Evolutionary conservation across 352 stramenopile genomes (phyloP), one percentile per base, ranked within the genome.

Genomic region (Elongisporangium anandrum): DNA sequence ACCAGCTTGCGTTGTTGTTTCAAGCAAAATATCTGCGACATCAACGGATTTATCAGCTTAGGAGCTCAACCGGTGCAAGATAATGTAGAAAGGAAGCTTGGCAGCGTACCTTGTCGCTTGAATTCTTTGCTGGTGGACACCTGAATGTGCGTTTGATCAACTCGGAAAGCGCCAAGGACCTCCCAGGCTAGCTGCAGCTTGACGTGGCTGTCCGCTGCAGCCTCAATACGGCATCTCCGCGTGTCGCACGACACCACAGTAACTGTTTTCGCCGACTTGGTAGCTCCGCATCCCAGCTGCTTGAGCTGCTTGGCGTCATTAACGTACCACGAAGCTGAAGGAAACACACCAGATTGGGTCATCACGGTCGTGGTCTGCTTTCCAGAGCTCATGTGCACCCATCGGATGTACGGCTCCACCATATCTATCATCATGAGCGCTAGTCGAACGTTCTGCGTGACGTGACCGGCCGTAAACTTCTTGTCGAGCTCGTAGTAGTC

Each of bases 381-480:
- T 22, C 17, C 12, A 24, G 17, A 15, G 54, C 26, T 65, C 4
- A 66, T 68, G n/a, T 84, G 61, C 5, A 92, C 71, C 85, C 82
- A 94, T 12, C 81, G 81, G 24, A 98, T 63, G 66, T 99, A 96
- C 21, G 96, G 96, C 70, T 99, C 84, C 4, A 97, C 94, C 63
- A 99, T 79, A 63, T 99, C 97, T 41, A 98, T 92, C 52, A 96
- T 87, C 60, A 98, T 80, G 41, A 99, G 81, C 15, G 87, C 88
- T n/a, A 99, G 61, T 7, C 96, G 81, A 41, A 99, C 87, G 71
- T 99, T 99, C 20, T 94, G 81, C 4, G 96, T 87, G 22, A 99
- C 83, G 72, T 99, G 96, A 7, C 96, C 96, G 45, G 98, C 92
- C 10, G 66, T 63, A 7, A 65, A 61, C 19, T 57, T 60, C 49